Evolutionary conservation across 2,329 filamentous ascomycete species (phyloP), one percentile per base, ranked within the genome.

Genomic region (Cladosporium sp.): DNA sequence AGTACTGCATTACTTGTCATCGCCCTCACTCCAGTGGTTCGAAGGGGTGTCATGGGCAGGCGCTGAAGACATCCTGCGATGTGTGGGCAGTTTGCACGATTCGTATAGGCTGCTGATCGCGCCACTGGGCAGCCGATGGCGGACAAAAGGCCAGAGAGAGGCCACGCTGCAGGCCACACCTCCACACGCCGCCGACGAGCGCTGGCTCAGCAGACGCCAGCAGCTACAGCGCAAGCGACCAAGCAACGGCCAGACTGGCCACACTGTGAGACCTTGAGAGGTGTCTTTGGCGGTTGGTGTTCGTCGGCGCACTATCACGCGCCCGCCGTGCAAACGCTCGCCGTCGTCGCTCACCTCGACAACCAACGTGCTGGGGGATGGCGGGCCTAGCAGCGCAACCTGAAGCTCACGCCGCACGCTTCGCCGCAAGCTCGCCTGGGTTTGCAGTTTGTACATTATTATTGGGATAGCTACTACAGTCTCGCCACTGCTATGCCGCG

Each of bases 81-180:
- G 42, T 32, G 42, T 25, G 24, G 25, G 20, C 42, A 28, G 42
- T 15, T 20, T 24, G 37, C 51, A 32, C 34, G 24, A 25, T 32
- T 34, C 45, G 56, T 54, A 55, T 59, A 58, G 57, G 53, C 53
- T 59, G 59, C 51, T 39, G 34, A 40, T 48, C 45, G 44, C 57
- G 53, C 53, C 57, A 59, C 50, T 52, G 17, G 32, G 28, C 15
- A 49, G 54, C 57, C 57, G 45, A 58, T 56, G 47, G 39, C 47
- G 25, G 36, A 22, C 53, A 53, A 17, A n/a, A 22, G 50, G 37
- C 50, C 36, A 34, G 40, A 20, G 40, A 20, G 40, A 28, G 40
- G 22, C 20, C 24, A 9, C 39, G 39, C 39, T 10, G 40, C 40
- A 44, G 22, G 25, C 42, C 20, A 49, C 34, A 51, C 34, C 22